Percentiles rank a stretch among this genome's conserved stretches.
phyloP scores from a whole-genome alignment of 805 yeast genomes.

The Ogataea neopini region DNA sequence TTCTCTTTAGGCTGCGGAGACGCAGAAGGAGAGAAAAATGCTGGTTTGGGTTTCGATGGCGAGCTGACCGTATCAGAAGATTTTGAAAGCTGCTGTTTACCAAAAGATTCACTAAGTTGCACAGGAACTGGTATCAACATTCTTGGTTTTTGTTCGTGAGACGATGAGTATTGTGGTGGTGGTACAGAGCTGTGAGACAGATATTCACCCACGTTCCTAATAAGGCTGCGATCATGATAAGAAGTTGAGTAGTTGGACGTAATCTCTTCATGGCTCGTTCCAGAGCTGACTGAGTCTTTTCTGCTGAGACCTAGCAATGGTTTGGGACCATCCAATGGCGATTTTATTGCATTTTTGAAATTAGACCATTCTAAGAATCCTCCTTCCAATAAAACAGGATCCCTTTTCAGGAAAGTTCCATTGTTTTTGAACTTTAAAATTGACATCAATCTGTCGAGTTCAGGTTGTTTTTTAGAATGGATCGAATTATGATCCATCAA shows the following conservation, averaged over 20 bases:
- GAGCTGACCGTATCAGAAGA: conserved; percentile 10
- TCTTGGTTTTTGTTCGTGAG: neutral
- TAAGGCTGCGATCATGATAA: conserved; percentile 20
- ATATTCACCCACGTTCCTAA: conserved; percentile 26
- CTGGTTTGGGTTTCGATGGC: conserved; percentile 26
- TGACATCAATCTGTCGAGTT: conserved; percentile 35
- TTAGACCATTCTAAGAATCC: conserved; percentile 67
- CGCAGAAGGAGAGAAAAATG: conserved; percentile 17
- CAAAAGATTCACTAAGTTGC: conserved; percentile 7
- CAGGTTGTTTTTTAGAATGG: conserved; percentile 16
- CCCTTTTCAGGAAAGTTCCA: conserved; percentile 38
- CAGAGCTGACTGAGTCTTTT: conserved; percentile 13
- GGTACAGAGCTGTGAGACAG: conserved; percentile 17
- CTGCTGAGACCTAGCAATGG: conserved; percentile 21
- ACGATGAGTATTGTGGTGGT: conserved; percentile 18
- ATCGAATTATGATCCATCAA: conserved; percentile 54
- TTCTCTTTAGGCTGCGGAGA: conserved; percentile 16
- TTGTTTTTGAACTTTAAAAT: conserved; percentile 41
- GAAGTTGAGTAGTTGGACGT: conserved; percentile 14
- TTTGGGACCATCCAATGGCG: conserved; percentile 24
- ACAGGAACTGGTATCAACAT: neutral
- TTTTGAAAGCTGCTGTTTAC: conserved; percentile 1
- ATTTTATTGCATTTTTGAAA: conserved; percentile 18
- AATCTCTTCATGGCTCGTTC: conserved; percentile 17
- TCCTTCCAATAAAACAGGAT: conserved; percentile 50